phyloP scores from a whole-genome alignment of 768 basidiomycete species.

The Mycena vitilis region DNA sequence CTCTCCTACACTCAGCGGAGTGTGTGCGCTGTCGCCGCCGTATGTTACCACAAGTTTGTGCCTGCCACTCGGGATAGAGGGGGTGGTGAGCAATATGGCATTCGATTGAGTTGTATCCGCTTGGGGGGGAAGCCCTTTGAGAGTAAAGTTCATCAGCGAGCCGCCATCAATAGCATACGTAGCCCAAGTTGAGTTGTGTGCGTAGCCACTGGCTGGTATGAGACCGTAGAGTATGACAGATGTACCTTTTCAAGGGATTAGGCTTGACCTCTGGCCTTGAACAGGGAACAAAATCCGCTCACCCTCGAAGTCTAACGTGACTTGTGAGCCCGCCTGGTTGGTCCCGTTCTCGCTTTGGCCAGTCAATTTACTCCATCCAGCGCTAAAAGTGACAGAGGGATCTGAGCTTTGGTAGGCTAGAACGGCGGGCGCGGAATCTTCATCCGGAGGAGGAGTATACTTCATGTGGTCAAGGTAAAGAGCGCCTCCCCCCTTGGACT shows the following conservation, averaged over 20 bases:
- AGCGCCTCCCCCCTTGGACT: conserved; percentile 36
- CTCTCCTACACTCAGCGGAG: conserved; percentile 39
- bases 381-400: conserved; percentile 33
- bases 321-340: conserved; percentile 30
- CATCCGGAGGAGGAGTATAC: conserved; percentile 37
- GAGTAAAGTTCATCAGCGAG: conserved; percentile 29
- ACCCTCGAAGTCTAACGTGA: conserved; percentile 42
- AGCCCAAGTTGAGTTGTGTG: conserved; percentile 36
- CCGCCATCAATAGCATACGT: conserved; percentile 44
- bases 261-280: too few species aligned
- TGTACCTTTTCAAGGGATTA: conserved; percentile 3
- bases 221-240: conserved; percentile 40
- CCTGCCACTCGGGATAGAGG: background rate
- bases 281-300: too few species aligned
- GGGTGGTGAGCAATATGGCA: background rate
- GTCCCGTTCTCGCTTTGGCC: conserved; percentile 33
- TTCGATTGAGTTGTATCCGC: background rate
- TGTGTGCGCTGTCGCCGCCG: conserved; percentile 15
- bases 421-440: background rate
- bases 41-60: conserved; percentile 9
- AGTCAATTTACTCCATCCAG: conserved; percentile 36
- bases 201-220: conserved; percentile 36
- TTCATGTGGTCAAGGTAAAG: conserved; percentile 46
- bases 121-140: conserved; percentile 31
- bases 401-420: conserved; percentile 26